phyloP scores from a whole-genome alignment of 163 green algal species.

The Chlamydomonas reinhardtii region DNA sequence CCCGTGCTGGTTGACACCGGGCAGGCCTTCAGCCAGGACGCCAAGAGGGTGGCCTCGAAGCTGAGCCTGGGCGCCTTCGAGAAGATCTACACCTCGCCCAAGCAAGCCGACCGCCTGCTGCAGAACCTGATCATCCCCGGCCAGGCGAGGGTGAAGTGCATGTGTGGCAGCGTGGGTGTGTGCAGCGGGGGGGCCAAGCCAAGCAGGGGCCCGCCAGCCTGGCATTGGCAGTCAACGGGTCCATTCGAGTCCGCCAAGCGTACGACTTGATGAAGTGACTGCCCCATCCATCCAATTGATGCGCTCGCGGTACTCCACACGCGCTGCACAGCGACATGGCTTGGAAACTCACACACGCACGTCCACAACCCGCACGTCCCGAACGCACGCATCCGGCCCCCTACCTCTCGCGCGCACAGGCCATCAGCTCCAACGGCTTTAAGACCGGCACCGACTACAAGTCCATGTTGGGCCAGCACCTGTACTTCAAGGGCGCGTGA shows the following conservation, averaged over 20 bases:
- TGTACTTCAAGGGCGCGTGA: slow-evolving; percentile 3
- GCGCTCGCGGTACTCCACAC: no score
- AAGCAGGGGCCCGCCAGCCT: no score
- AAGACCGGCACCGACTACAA: not conserved
- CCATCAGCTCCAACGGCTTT: not conserved
- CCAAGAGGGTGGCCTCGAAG: slow-evolving; percentile 1
- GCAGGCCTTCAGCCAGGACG: slow-evolving; percentile 6
- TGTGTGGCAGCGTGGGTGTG: not conserved
- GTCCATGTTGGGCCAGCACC: not conserved
- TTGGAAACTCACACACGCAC: no score
- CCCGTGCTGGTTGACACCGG: no score
- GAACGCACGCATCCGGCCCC: no score
- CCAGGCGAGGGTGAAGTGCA: not conserved
- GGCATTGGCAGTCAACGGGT: no score
- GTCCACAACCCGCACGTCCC: no score
- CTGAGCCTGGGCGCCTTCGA: not conserved
- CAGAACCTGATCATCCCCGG: slow-evolving; percentile 24
- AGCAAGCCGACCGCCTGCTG: slow-evolving; percentile 8
- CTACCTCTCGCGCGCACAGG: not conserved
- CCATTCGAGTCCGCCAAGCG: no score
- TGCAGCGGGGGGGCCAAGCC: no score
- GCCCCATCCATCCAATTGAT: no score
- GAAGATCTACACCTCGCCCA: not conserved
- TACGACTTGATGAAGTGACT: no score
- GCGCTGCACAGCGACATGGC: no score